Evolutionary conservation across 192 early-diverging fungal species (phyloP), one percentile per base, ranked within the genome.

Genomic region (Phlyctochytrium arcticum): DNA sequence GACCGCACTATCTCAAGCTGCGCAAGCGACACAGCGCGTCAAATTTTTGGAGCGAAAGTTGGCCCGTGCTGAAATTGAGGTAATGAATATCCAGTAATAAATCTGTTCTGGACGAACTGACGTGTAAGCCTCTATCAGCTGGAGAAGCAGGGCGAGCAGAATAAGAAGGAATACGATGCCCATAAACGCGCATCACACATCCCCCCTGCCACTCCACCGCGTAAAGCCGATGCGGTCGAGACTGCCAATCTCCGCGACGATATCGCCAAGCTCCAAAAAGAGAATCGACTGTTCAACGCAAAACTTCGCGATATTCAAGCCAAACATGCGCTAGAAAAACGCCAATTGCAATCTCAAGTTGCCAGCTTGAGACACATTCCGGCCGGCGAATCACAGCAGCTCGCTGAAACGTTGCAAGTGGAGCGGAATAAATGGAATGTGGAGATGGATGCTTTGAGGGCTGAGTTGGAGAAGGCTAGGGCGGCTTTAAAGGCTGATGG

Each of bases 181-280:
- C 50, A 21, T 24, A 53, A 53, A 53, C 50, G 50, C n/a, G 17
- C 50, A 12, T 27, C 50, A 21, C 24, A 12, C 10, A 24, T 27
- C 50, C 12, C 12, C 15, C 12, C 12, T 27, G 12, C 26, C 2
- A 24, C n/a, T 15, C 10, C 3, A 0, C 26, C 50, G 26, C 50
- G 50, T 12, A 53, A 53, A 24, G 50, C 12, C 17, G 27, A 27
- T 0, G 1, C 50, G 17, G 17, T 27, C n/a, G 55, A 57, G 17
- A 34, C 34, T 34, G 23, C 30, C 2, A 17, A 17, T 36, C 34
- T 57, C 12, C 26, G 55, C 15, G 55, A 36, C 17, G 55, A 57
- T n/a, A 17, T 57, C 9, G 55, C 55, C 12, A 60, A 60, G 17
- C 30, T 60, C 4, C 19, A 60, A 31, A 60, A 60, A 31, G 59